phyloP scores from a whole-genome alignment of 2,329 filamentous ascomycete genomes.

The Bretziella fagacearum region DNA sequence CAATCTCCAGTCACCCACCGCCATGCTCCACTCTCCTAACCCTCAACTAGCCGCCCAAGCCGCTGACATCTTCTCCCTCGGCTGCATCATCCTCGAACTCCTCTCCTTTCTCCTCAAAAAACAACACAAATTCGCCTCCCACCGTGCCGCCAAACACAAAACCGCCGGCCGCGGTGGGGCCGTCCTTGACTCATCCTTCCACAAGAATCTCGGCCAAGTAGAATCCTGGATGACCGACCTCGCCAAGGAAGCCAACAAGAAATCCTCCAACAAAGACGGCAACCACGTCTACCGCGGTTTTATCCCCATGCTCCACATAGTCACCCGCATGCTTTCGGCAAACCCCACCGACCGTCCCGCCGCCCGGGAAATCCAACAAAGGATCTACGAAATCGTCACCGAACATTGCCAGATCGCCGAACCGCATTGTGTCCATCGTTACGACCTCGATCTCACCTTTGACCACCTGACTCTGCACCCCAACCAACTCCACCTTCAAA shows the following conservation, averaged over 20 bases:
- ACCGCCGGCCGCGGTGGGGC: slow-evolving; percentile 39
- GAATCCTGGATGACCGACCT: slow-evolving; percentile 49
- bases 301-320: slow-evolving; percentile 34
- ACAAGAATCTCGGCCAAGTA: slow-evolving; percentile 51
- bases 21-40: slow-evolving; percentile 24
- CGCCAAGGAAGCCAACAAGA: slow-evolving; percentile 39
- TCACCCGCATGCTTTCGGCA: slow-evolving; percentile 36
- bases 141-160: slow-evolving; percentile 50
- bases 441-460: slow-evolving; percentile 17
- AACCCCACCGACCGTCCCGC: slow-evolving; percentile 36
- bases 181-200: slow-evolving; percentile 52
- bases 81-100: slow-evolving; percentile 56
- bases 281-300: slow-evolving; percentile 34
- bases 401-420: slow-evolving; percentile 30
- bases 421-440: slow-evolving; percentile 38
- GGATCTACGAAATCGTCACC: slow-evolving; percentile 35
- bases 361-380: slow-evolving; percentile 34
- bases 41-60: slow-evolving; percentile 35
- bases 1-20: slow-evolving; percentile 17
- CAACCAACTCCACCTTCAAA: slow-evolving; percentile 12
- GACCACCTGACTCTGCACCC: not conserved
- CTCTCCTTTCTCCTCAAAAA: slow-evolving; percentile 53
- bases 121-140: slow-evolving; percentile 45
- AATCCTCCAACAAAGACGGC: slow-evolving; percentile 24
- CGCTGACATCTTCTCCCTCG: slow-evolving; percentile 57